Conservation (phyloP, 805 yeast species). For the Pichia heedii region DNA sequence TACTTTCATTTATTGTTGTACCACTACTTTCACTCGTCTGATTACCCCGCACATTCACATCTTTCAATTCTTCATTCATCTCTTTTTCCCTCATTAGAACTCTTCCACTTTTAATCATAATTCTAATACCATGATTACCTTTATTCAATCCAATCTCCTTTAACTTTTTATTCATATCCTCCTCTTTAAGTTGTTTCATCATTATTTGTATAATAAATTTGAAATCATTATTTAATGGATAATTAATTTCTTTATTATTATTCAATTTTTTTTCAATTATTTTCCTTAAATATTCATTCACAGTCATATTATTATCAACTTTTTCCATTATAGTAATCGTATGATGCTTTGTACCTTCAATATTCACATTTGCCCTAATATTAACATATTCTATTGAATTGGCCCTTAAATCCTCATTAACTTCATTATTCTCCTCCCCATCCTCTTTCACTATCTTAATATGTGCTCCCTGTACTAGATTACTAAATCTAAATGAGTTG, state of each 20-base stretch:
- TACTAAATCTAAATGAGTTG: slow-evolving; percentile 34
- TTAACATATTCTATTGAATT: not conserved
- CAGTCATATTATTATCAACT: not conserved
- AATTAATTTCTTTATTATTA: too few species aligned
- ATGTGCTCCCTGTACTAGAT: slow-evolving; percentile 37
- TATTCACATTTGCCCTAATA: not conserved
- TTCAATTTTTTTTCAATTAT: not conserved
- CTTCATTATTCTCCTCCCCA: not conserved
- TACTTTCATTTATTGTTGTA: too few species aligned
- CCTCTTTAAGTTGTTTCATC: not conserved
- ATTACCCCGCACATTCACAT: too few species aligned
- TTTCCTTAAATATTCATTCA: not conserved
- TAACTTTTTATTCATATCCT: not conserved
- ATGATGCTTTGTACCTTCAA: not conserved
- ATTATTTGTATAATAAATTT: not conserved
- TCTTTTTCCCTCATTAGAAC: not conserved
- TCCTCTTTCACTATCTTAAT: slow-evolving; percentile 19
- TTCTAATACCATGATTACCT: not conserved
- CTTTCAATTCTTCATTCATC: not conserved
- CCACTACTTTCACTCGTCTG: too few species aligned
- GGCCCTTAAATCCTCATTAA: too few species aligned
- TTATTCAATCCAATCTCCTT: not conserved
- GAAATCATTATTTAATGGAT: not conserved
- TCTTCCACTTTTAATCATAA: not conserved
- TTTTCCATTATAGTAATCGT: not conserved